Evolutionary conservation across 345 rosid genomes (phyloP).

Genomic region (Rhizophora apiculata): DNA sequence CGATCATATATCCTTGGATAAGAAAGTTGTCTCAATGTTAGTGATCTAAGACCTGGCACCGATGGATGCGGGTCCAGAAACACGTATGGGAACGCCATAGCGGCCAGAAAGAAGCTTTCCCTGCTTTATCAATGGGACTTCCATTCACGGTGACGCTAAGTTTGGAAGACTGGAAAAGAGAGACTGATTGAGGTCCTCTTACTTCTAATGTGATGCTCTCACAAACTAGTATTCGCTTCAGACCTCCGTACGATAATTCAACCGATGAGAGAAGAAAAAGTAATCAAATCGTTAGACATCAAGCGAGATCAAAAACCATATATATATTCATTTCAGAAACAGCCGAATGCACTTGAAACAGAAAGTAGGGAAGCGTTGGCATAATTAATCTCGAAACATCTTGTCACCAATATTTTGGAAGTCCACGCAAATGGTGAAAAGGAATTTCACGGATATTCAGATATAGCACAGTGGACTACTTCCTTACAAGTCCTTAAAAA

Average conservation of each 20-base stretch:
- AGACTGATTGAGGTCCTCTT: slow-evolving; percentile 50
- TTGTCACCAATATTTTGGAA: no score
- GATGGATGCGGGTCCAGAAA: slow-evolving; percentile 32
- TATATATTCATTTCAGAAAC: background rate
- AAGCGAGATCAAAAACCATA: background rate
- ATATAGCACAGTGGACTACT: no score
- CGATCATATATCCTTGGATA: slow-evolving; percentile 37
- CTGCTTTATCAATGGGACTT: slow-evolving; percentile 16
- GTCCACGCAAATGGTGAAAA: background rate
- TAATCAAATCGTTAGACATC: background rate
- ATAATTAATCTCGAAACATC: no score
- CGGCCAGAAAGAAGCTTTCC: slow-evolving; percentile 27
- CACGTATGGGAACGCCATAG: no score
- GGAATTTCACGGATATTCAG: no score
- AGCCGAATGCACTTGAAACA: background rate
- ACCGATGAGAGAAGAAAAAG: slow-evolving; percentile 33
- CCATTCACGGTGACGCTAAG: slow-evolving; percentile 24
- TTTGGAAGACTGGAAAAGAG: slow-evolving; percentile 43
- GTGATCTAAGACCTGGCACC: slow-evolving; percentile 42
- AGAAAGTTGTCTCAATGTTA: slow-evolving; percentile 38
- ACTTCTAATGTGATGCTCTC: slow-evolving; percentile 64
- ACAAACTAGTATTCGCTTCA: slow-evolving; percentile 58
- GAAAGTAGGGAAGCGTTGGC: no score
- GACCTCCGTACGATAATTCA: slow-evolving; percentile 44
- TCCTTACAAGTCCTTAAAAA: no score